A percentile compares a stretch with the other conserved stretches of the same genome.
Conservation (phyloP, 2,329 filamentous ascomycete species). For the Fusarium beomiforme region DNA sequence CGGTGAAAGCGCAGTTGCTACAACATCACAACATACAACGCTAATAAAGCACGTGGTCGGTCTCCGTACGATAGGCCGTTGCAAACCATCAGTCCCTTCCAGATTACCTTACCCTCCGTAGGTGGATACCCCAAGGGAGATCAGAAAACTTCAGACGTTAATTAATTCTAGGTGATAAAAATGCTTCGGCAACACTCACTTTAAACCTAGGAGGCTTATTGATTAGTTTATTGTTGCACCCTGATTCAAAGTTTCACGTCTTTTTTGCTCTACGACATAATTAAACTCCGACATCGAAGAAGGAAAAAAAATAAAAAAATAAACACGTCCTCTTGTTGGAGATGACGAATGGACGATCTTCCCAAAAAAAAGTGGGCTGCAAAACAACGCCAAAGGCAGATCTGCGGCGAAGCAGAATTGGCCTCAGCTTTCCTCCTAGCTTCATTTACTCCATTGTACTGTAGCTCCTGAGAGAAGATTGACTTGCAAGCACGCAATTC, state of each 20-base stretch:
- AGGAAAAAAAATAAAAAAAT: not conserved
- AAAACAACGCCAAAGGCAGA: slow-evolving; percentile 28
- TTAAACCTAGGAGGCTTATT: no score
- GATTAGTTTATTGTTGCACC: no score
- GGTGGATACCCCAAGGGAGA: no score
- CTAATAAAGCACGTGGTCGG: slow-evolving; percentile 28
- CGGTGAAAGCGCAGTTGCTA: not conserved
- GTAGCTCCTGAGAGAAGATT: slow-evolving; percentile 25
- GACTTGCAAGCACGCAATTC: slow-evolving; percentile 42
- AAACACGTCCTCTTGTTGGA: slow-evolving; percentile 13
- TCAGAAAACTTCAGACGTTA: no score
- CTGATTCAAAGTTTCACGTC: no score
- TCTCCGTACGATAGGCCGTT: not conserved
- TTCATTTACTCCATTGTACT: slow-evolving; percentile 25
- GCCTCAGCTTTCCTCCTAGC: slow-evolving; percentile 12
- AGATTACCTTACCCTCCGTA: no score
- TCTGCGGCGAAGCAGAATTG: slow-evolving; percentile 31
- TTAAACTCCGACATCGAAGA: slow-evolving; percentile 1
- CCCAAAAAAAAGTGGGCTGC: slow-evolving; percentile 14
- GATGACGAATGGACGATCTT: slow-evolving; percentile 17
- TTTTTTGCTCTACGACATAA: not conserved
- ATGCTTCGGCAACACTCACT: no score
- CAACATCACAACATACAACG: not conserved
- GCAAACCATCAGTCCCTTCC: slow-evolving; percentile 16
- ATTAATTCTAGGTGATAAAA: no score